Evolutionary conservation across 805 yeast species (phyloP), one percentile per base, ranked within the genome.

Genomic region (Starmera quercuum): DNA sequence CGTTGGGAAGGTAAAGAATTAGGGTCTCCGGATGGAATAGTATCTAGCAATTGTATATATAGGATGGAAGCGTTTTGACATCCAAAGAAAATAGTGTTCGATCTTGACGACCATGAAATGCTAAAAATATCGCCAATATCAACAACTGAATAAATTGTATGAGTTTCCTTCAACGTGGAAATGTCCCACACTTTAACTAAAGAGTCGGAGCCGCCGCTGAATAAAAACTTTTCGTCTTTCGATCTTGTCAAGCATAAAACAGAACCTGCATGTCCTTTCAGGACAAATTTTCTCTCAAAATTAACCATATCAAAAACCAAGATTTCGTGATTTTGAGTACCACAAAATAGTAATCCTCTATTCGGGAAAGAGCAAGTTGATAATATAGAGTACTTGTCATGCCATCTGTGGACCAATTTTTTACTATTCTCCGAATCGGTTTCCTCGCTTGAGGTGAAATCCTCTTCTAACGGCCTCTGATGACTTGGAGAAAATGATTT

Each of bases 41-140:
- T 45, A 21, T 48, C 49, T 10, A 48, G 41, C 7, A 56, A 38
- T 29, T 69, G 69, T 37, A 84, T 77, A 76, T 83, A 90, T 27
- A 84, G 71, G 13, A 90, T 71, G 1, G 88, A 73, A 4, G 97
- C 96, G 53, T 88, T 90, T 55, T 92, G 97, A 10, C 95, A 80
- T 5, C 98, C 98, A 46, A 85, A 72, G 41, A 78, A 84, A 4
- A 90, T 63, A 0, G 84, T 74, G 30, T 76, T 68, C 9, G 72
- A 54, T 2, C 59, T 43, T 14, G 74, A 71, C 12, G 79, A 67
- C 76, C 92, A 85, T 7, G 77, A 72, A 22, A 90, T 59, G 7
- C 95, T 80, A 52, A 90, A 90, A 13, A 90, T 82, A 56, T 90
- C 98, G 32, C 98, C 98, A 33, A 90, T 81, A 59, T 90, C 98